Evolutionary conservation across 805 yeast species (phyloP).

Genomic region (Candida pseudofarinosa): DNA sequence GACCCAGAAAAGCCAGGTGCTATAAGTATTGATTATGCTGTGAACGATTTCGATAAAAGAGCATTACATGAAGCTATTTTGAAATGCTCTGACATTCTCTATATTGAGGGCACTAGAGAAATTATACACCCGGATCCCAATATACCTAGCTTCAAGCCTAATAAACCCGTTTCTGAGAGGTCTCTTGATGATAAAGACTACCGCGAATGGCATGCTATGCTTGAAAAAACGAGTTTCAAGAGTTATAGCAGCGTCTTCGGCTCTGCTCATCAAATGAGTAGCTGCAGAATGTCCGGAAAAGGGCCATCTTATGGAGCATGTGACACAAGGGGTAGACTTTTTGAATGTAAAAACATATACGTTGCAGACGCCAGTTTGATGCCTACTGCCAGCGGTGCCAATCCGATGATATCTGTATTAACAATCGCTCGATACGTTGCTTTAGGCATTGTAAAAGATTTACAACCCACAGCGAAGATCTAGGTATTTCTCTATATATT

Average conservation of each 20-base stretch:
- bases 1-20: slow-evolving; percentile 32
- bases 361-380: slow-evolving; percentile 48
- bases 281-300: slow-evolving; percentile 48
- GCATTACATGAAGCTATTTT: slow-evolving; percentile 36
- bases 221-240: slow-evolving; percentile 23
- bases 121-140: slow-evolving; percentile 31
- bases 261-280: slow-evolving; percentile 52
- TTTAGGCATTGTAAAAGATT: slow-evolving; percentile 31
- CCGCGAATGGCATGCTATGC: slow-evolving; percentile 30
- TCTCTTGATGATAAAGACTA: slow-evolving; percentile 41
- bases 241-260: slow-evolving; percentile 34
- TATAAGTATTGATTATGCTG: slow-evolving; percentile 34
- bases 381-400: slow-evolving; percentile 52
- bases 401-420: slow-evolving; percentile 51
- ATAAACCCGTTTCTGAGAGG: slow-evolving; percentile 34
- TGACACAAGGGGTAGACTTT: slow-evolving; percentile 41
- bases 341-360: slow-evolving; percentile 45
- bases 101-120: slow-evolving; percentile 46
- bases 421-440: slow-evolving; percentile 43
- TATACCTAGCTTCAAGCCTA: slow-evolving; percentile 34
- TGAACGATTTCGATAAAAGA: slow-evolving; percentile 38
- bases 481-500: slow-evolving; percentile 7
- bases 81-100: slow-evolving; percentile 40
- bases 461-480: slow-evolving; percentile 22
- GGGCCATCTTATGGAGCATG: slow-evolving; percentile 43